phyloP scores from a whole-genome alignment of 2,329 filamentous ascomycete genomes.

The Trichophyton schoenleinii region DNA sequence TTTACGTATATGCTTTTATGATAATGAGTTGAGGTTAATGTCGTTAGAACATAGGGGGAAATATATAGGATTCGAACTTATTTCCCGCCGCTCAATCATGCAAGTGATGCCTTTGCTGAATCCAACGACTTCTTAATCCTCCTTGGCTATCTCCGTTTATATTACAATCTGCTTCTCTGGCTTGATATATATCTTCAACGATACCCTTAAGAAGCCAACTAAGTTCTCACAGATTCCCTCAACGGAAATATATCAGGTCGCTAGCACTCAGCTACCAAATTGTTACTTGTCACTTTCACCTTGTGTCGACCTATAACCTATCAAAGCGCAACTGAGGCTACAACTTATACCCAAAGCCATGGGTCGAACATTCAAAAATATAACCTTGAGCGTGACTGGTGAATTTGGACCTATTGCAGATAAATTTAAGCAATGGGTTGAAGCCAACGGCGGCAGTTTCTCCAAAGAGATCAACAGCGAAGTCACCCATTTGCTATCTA shows the following conservation, averaged over 20 bases:
- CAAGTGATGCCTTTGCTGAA: neutral
- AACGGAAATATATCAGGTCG: too few species aligned
- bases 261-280: neutral
- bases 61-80: neutral
- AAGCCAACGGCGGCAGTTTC: slow-evolving; percentile 49
- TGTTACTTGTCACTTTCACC: neutral
- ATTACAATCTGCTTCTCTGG: too few species aligned
- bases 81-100: neutral
- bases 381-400: slow-evolving; percentile 47
- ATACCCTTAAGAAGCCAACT: neutral
- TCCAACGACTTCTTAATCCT: neutral
- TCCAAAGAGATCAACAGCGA: slow-evolving; percentile 37
- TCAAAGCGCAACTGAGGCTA: neutral
- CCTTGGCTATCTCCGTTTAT: neutral
- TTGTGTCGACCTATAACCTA: neutral
- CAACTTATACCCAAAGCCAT: slow-evolving; percentile 13
- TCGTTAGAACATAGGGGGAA: neutral
- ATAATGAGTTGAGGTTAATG: slow-evolving; percentile 3
- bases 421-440: slow-evolving; percentile 55
- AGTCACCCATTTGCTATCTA: slow-evolving; percentile 63
- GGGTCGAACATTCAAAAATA: slow-evolving; percentile 38
- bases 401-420: slow-evolving; percentile 42
- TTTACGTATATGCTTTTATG: neutral
- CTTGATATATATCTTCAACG: neutral
- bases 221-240: neutral